Conservation (phyloP, 495 filamentous ascomycete species). For the Neurospora sp. region DNA sequence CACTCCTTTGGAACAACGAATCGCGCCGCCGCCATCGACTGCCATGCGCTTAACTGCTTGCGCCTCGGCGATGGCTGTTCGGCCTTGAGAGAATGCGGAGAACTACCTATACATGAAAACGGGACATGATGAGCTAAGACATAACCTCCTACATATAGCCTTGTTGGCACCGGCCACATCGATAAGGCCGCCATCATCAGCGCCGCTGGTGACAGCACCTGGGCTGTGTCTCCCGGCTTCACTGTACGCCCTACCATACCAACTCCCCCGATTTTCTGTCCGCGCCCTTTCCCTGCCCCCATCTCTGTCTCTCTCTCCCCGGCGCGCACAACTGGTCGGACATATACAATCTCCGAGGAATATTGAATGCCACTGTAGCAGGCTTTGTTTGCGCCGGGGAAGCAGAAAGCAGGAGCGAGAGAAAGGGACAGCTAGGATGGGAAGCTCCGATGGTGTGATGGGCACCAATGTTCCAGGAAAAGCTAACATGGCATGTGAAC, state of each 20-base stretch:
- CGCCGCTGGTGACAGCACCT: slow-evolving; percentile 67
- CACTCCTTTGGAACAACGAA: background rate
- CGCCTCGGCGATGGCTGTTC: background rate
- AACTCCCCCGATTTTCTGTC: background rate
- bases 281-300: background rate
- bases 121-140: background rate
- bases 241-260: slow-evolving; percentile 41
- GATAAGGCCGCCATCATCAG: slow-evolving; percentile 85
- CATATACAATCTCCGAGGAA: background rate
- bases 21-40: background rate
- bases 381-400: background rate
- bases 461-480: background rate
- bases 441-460: background rate
- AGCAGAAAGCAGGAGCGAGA: background rate
- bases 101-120: background rate
- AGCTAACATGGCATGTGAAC: background rate
- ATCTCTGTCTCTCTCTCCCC: background rate
- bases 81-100: background rate
- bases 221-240: slow-evolving; percentile 66
- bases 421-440: background rate
- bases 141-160: slow-evolving; percentile 35
- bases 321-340: background rate
- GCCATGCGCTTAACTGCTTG: background rate
- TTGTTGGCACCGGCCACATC: slow-evolving; percentile 73
- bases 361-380: background rate